Evolutionary conservation across 2,329 filamentous ascomycete genomes (phyloP), one percentile per base, ranked within the genome.

Genomic region (Cercospora sojina): DNA sequence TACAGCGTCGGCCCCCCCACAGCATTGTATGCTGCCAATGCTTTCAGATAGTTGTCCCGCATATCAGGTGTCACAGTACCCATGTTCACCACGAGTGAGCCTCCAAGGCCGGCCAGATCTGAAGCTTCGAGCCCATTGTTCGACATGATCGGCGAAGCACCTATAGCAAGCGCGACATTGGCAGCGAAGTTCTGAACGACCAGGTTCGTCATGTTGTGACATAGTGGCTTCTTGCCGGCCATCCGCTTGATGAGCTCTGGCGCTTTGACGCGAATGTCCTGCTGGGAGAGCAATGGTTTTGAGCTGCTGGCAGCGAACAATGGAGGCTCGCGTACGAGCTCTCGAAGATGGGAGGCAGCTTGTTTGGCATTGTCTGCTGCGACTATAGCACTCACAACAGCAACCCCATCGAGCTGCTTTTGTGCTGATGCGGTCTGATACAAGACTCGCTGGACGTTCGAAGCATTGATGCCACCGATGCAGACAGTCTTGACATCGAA

Each of bases 161-260:
- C 94, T 61, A 96, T 85, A 35, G 90, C 87, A 16, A 97, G 85
- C 43, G 92, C 92, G 3, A 97, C 90, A 75, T 96, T 97, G 61
- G 95, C 94, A 16, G 93, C 91, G 74, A 98, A 91, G 80, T 97
- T 97, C 75, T 97, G 93, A 23, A 97, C 94, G 0, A 98, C 94
- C 61, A 93, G 84, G 77, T 98, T 98, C 62, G 95, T 98, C 92
- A 98, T 98, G 80, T 97, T 97, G 80, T 98, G 94, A 59, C 68
- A 70, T 23, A 98, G 84, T 0, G 93, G 93, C 64, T 86, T 89
- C 51, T 80, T 83, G 2, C 82, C 77, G 5, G 86, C 86, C 57
- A 97, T 85, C 5, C 83, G 82, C 66, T 81, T 82, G 51, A 96
- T 82, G 18, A 78, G 71, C 3, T 32, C 64, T 31, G 77, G 76